Conservation (phyloP, 345 rosid genomes). For the Moringa oleifera region DNA sequence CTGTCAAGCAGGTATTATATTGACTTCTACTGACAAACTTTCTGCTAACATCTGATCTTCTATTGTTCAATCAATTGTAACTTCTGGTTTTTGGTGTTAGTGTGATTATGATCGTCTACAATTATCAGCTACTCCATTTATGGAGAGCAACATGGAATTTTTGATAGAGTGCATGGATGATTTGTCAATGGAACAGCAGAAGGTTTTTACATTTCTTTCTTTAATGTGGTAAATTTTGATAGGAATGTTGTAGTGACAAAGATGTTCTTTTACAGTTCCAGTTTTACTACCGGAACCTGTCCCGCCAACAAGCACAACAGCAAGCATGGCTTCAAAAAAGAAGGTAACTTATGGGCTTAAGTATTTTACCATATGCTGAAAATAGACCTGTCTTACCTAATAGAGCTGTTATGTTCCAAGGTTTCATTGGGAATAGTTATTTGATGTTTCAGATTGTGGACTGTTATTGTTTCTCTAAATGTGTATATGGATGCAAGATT, state of each 20-base stretch:
- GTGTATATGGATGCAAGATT: too few species aligned
- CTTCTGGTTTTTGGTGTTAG: constrained; percentile 28
- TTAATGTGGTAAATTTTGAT: neutral
- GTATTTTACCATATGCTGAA: too few species aligned
- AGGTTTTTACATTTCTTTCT: constrained; percentile 37
- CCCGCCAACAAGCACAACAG: constrained; percentile 97
- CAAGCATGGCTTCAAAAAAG: constrained; percentile 99
- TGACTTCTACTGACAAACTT: neutral
- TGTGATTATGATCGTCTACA: constrained; percentile 91
- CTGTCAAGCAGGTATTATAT: constrained; percentile 70
- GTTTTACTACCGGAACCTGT: constrained; percentile 69
- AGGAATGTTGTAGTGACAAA: constrained; percentile 8
- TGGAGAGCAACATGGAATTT: constrained; percentile 93
- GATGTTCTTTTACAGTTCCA: constrained; percentile 58
- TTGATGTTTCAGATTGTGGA: neutral
- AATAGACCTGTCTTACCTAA: too few species aligned
- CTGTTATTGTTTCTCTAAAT: too few species aligned
- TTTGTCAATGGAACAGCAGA: constrained; percentile 82
- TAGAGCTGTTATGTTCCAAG: too few species aligned
- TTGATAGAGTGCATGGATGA: constrained; percentile 99
- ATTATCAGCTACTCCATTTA: constrained; percentile 71
- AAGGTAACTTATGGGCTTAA: constrained; percentile 38
- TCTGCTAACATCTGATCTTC: neutral
- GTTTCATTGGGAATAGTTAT: neutral
- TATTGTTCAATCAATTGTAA: neutral